These are phyloP conservation scores for Auricularia sp. DNA, from an alignment of 768 basidiomycete genomes.

Conservation along the genomic window DNA sequence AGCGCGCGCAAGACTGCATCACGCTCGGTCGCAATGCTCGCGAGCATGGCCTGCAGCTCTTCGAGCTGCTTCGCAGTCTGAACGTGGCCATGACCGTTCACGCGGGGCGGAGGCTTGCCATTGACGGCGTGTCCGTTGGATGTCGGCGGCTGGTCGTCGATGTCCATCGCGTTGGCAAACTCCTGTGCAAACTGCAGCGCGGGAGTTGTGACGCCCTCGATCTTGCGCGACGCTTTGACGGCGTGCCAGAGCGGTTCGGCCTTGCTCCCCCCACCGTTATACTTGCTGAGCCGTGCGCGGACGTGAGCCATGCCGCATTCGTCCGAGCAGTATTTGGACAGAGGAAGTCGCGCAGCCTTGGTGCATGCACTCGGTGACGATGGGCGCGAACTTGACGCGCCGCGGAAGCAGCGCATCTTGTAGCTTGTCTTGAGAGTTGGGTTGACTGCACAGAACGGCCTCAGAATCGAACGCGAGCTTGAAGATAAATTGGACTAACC, in stretches of 20 bases:
- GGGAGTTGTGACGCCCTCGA: conserved; percentile 47
- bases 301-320: conserved; percentile 65
- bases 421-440: conserved; percentile 63
- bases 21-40: conserved; percentile 47
- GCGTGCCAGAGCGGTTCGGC: conserved; percentile 61
- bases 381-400: conserved; percentile 17
- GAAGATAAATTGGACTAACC: conserved; percentile 37
- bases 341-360: conserved; percentile 66
- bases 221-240: conserved; percentile 57
- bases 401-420: conserved; percentile 68
- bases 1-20: conserved; percentile 59
- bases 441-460: conserved; percentile 33
- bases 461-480: background rate
- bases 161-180: background rate
- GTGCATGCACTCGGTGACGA: conserved; percentile 40
- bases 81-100: background rate
- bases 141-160: conserved; percentile 18
- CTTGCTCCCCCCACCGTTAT: conserved; percentile 53
- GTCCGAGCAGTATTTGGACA: conserved; percentile 89
- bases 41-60: conserved; percentile 43
- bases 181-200: background rate
- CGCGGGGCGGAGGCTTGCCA: background rate
- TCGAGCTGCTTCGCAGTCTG: conserved; percentile 40
- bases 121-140: conserved; percentile 4
- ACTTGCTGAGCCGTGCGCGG: conserved; percentile 60